Base-by-base conservation (phyloP, 805 yeast species). In the Candida ortonii region DNA sequence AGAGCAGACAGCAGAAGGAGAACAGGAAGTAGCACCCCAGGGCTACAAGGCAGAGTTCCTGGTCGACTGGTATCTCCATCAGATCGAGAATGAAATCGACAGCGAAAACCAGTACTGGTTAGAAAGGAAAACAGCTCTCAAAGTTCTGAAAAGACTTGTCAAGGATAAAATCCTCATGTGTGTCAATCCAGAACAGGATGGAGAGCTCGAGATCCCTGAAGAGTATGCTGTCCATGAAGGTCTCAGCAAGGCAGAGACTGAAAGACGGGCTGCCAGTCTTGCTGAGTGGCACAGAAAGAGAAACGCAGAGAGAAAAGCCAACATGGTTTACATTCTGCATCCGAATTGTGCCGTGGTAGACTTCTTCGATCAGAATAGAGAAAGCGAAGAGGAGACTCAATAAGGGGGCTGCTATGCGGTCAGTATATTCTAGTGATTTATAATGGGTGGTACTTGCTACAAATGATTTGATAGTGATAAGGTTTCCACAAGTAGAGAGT, bases 271-370 rank as follows among this genome's bases (percentile, higher is more conserved):
- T 52, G 46, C 30, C 44, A 38, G 28, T 44, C 33, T 30, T 46
- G 52, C 24, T 20, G 54, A 48, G 22, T 45, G 50, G 50, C 49
- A 49, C 25, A 52, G 44, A 30, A 43, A 32, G 22, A 44, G 42
- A 25, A 46, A 38, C 6, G 46, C 40, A 16, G 55, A 51, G 38
- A 29, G 40, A 46, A 46, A 36, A 37, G 57, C 57, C 41, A 46
- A 62, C 34, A 45, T 67, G 38, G 64, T 73, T 11, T 76, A 71
- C 44, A 75, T 76, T 21, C 59, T 76, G 36, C 95, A 86, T 65
- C 96, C 96, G 36, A 86, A 86, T 59, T 83, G 89, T 63, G 84
- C 88, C 12, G 75, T 84, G 39, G 70, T 80, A 46, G 94, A 84
- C 47, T 71, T 73, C 55, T 69, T 75, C 43, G 79, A 73, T 41